Conservation (phyloP, 257 asterid species). For the Solanum lycopersicoides region DNA sequence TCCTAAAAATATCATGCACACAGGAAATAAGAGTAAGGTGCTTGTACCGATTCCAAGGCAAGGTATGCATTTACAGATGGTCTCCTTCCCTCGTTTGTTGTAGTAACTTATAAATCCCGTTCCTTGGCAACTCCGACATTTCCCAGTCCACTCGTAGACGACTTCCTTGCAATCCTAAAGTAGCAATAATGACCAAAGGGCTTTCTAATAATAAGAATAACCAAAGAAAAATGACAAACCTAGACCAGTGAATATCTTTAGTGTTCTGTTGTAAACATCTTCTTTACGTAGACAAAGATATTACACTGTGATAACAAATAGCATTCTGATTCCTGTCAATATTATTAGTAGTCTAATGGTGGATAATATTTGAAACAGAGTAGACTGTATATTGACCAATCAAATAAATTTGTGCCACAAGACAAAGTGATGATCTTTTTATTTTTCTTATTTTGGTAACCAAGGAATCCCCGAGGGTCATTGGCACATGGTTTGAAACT, state of each 20-base stretch:
- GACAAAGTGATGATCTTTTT: background rate
- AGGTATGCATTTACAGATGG: conserved; percentile 91
- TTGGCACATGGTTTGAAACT: background rate
- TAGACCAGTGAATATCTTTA: background rate
- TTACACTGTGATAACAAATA: background rate
- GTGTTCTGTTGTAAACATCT: background rate
- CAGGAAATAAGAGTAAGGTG: background rate
- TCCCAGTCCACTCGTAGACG: conserved; percentile 97
- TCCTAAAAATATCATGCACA: background rate
- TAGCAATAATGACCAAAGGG: background rate
- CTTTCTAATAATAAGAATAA: background rate
- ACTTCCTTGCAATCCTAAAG: conserved; percentile 69
- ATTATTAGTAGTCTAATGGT: background rate
- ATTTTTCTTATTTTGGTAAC: background rate
- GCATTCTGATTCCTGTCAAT: background rate
- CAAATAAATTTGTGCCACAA: background rate
- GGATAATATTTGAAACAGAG: background rate
- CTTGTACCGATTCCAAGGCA: conserved; percentile 77
- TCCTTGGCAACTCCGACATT: conserved; percentile 94
- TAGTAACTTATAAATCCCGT: conserved; percentile 74
- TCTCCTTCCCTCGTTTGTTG: conserved; percentile 75
- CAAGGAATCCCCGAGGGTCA: background rate
- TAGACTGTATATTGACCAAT: background rate
- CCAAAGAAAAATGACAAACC: background rate
- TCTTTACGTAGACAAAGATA: background rate